Evolutionary conservation across 257 asterid genomes (phyloP).

Genomic region (Nicotiana sylvestris): DNA sequence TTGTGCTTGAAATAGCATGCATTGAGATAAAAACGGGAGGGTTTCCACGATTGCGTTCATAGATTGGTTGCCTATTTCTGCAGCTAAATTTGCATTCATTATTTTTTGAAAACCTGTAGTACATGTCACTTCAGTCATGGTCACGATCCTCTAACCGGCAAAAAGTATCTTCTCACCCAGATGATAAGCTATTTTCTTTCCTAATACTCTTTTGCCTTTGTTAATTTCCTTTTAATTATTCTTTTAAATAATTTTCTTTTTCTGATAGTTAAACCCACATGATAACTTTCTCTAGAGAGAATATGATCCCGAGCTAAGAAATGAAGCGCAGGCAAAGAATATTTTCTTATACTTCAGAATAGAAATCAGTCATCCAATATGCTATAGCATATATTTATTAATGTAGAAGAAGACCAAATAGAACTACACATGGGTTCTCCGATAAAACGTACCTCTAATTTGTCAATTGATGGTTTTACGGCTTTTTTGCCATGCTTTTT

Average conservation of each 20-base stretch:
- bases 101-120: background rate
- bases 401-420: background rate
- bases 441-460: background rate
- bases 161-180: background rate
- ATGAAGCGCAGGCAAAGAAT: background rate
- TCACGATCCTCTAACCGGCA: background rate
- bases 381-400: background rate
- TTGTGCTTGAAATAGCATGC: background rate
- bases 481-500: slow-evolving; percentile 41
- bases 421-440: slow-evolving; percentile 41
- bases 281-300: background rate
- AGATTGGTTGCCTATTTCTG: background rate
- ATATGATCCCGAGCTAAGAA: background rate
- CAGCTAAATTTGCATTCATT: background rate
- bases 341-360: background rate
- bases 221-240: background rate
- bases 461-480: slow-evolving; percentile 23
- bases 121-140: background rate
- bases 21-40: background rate
- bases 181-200: background rate
- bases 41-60: background rate
- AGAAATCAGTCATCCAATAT: background rate
- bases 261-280: background rate
- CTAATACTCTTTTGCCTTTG: background rate
- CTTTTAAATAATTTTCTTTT: background rate